Conservation (phyloP, 2,329 filamentous ascomycete species). For the Botrytis medusae region DNA sequence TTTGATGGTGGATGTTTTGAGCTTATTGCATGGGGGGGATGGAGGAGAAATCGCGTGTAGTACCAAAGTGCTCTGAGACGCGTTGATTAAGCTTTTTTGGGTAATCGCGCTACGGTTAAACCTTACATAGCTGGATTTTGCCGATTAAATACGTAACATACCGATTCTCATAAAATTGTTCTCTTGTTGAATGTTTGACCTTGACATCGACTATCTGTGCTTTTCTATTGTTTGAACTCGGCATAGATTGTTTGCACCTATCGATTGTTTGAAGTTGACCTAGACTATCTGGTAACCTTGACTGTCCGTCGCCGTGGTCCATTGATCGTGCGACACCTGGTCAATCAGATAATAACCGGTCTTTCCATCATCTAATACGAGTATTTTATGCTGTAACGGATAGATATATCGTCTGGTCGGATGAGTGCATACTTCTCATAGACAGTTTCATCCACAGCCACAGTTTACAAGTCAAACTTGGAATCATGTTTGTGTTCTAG, state of each 20-base stretch:
- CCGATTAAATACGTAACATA: no score
- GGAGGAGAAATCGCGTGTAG: conserved; percentile 19
- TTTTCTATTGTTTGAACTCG: no score
- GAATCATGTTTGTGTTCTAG: background rate
- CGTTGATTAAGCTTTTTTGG: conserved; percentile 13
- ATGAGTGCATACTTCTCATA: background rate
- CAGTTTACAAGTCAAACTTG: background rate
- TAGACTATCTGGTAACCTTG: background rate
- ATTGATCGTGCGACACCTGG: background rate
- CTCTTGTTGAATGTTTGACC: background rate
- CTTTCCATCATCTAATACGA: background rate
- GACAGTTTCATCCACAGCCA: background rate
- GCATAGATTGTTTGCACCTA: no score
- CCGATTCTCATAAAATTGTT: background rate
- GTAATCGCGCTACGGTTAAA: background rate
- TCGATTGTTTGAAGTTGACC: background rate
- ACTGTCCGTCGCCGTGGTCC: background rate
- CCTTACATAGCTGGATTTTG: background rate
- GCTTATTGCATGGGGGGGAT: conserved; percentile 15
- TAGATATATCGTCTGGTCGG: background rate
- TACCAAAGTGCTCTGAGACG: conserved; percentile 13
- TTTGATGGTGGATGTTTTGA: conserved; percentile 12
- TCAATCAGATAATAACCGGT: background rate
- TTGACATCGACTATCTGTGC: background rate
- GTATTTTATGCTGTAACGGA: background rate